A percentile compares a stretch with the other conserved stretches of the same genome.
Conservation (phyloP, 768 basidiomycete species). For the Asterophora parasitica region DNA sequence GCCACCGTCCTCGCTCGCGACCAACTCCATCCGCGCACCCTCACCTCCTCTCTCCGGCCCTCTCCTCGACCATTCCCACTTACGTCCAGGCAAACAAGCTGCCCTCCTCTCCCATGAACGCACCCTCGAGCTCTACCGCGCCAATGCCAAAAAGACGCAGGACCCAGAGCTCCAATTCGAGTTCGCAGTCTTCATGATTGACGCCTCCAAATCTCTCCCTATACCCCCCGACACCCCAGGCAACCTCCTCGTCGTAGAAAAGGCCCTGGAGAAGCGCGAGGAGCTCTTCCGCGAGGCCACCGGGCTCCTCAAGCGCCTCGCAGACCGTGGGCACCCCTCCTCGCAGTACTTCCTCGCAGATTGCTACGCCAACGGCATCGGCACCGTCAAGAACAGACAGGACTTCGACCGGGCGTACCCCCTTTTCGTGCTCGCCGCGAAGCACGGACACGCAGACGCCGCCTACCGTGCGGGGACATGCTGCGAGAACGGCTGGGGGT, state of each 20-base stretch:
- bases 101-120: slow-evolving; percentile 92
- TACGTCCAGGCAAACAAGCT: slow-evolving; percentile 89
- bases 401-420: slow-evolving; percentile 98
- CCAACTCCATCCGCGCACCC: slow-evolving; percentile 59
- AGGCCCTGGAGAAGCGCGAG: slow-evolving; percentile 76
- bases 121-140: slow-evolving; percentile 94
- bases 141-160: slow-evolving; percentile 98
- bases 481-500: slow-evolving; percentile 99
- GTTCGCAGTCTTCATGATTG: slow-evolving; percentile 98
- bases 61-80: slow-evolving; percentile 87
- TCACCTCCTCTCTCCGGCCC: slow-evolving; percentile 63
- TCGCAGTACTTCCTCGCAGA: slow-evolving; percentile 98
- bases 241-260: slow-evolving; percentile 78
- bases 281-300: slow-evolving; percentile 88
- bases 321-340: slow-evolving; percentile 89
- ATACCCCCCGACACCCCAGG: slow-evolving; percentile 66
- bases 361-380: slow-evolving; percentile 98
- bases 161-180: slow-evolving; percentile 98
- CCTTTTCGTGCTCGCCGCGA: slow-evolving; percentile 91
- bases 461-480: slow-evolving; percentile 95
- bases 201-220: slow-evolving; percentile 87
- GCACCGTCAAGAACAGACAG: slow-evolving; percentile 82
- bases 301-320: slow-evolving; percentile 80
- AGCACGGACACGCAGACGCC: slow-evolving; percentile 95
- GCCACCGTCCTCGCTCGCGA: slow-evolving; percentile 37